A percentile compares a stretch with the other conserved stretches of the same genome.
Evolutionary conservation across 23 red algal genomes (phyloP).

Genomic region (Gracilaria domingensis): DNA sequence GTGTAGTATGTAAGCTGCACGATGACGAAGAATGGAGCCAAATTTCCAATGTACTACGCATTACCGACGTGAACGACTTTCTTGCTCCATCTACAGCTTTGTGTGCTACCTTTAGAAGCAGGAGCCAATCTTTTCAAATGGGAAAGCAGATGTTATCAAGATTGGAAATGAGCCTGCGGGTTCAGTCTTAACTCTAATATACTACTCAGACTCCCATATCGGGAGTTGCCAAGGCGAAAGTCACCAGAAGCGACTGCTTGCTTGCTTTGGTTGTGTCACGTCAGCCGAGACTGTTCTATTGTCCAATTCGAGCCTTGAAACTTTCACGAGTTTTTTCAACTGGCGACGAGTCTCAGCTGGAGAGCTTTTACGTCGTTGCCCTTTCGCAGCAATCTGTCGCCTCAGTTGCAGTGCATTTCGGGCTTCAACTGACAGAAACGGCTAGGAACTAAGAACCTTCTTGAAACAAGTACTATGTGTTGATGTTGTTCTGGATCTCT

Average conservation of each 20-base stretch:
- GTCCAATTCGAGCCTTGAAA: slow-evolving; percentile 49
- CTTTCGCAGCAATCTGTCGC: slow-evolving; percentile 81
- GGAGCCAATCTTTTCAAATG: slow-evolving; percentile 33
- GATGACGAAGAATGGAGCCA: slow-evolving; percentile 17
- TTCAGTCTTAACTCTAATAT: slow-evolving; percentile 82
- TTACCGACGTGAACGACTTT: slow-evolving; percentile 93
- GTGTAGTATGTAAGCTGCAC: background rate
- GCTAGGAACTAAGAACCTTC: slow-evolving; percentile 62
- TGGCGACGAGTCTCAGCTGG: background rate
- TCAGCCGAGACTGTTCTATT: slow-evolving; percentile 93
- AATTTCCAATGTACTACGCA: slow-evolving; percentile 63
- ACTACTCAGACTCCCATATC: slow-evolving; percentile 30
- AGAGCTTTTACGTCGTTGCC: slow-evolving; percentile 33
- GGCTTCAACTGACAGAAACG: slow-evolving; percentile 25
- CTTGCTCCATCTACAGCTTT: slow-evolving; percentile 73
- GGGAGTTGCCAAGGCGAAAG: slow-evolving; percentile 6
- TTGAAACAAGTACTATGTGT: slow-evolving; percentile 20
- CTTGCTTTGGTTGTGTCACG: slow-evolving; percentile 89
- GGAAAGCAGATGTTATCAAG: slow-evolving; percentile 4
- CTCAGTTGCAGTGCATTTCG: slow-evolving; percentile 72
- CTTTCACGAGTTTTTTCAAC: slow-evolving; percentile 1
- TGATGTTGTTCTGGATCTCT: slow-evolving; percentile 56
- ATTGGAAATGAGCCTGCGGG: slow-evolving; percentile 53
- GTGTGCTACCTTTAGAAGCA: slow-evolving; percentile 78
- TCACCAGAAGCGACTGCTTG: slow-evolving; percentile 88